Percentiles rank a stretch among this genome's conserved stretches.
These are phyloP conservation scores for Cryomyces minteri DNA, from an alignment of 495 filamentous ascomycete genomes.

Conservation along the genomic window DNA sequence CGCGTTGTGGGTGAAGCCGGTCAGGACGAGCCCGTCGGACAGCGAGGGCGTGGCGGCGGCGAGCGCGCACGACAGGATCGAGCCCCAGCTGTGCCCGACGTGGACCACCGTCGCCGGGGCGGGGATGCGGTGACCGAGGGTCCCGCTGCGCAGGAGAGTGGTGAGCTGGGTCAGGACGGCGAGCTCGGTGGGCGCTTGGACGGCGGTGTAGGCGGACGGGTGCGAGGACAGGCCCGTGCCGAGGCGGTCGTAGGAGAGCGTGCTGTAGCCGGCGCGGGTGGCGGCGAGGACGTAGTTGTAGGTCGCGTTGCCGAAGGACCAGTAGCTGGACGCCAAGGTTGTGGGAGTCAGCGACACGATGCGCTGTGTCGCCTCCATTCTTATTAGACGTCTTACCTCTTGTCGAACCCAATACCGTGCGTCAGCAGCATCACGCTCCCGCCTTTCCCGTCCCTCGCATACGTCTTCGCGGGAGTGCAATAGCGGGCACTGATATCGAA, in stretches of 20 bases:
- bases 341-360: too few relatives aligned
- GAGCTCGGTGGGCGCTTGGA: conserved; percentile 5
- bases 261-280: conserved; percentile 6
- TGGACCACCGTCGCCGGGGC: conserved; percentile 6
- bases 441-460: not conserved
- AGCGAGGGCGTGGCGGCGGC: conserved; percentile 10
- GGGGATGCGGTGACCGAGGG: not conserved
- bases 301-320: conserved; percentile 1
- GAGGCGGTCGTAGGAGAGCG: conserved; percentile 10
- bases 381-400: not conserved
- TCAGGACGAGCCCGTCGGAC: conserved; percentile 4
- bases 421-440: conserved; percentile 1
- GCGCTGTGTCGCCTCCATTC: too few relatives aligned
- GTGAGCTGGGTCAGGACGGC: conserved; percentile 6
- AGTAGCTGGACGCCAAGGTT: conserved; percentile 1
- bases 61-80: conserved; percentile 5
- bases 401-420: conserved; percentile 4
- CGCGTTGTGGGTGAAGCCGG: conserved; percentile 1
- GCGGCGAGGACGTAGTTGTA: conserved; percentile 6
- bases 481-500: conserved; percentile 3
- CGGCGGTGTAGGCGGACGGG: conserved; percentile 5
- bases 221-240: conserved; percentile 5
- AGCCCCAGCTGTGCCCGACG: conserved; percentile 8
- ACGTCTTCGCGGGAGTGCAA: not conserved
- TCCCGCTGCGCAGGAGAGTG: conserved; percentile 5